Percentiles rank a stretch among this genome's conserved stretches.
These are phyloP conservation scores for Aspergillus awamori DNA, from an alignment of 2,329 filamentous ascomycete genomes.

Conservation along the genomic window DNA sequence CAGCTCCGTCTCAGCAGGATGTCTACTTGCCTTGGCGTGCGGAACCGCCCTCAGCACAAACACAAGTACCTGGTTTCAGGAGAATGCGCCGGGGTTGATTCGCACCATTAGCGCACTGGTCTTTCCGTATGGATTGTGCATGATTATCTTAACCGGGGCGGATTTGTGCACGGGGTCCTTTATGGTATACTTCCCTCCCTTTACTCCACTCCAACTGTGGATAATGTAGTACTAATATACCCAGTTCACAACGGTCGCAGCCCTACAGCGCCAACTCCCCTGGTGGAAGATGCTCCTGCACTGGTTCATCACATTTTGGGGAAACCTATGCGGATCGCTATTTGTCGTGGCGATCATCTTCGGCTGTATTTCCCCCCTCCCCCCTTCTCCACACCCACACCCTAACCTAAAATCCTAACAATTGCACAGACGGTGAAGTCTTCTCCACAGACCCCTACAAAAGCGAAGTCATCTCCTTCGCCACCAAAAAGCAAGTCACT, in stretches of 20 bases:
- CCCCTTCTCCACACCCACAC: neutral
- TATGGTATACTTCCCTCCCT: slow-evolving; percentile 38
- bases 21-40: slow-evolving; percentile 56
- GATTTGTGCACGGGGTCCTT: slow-evolving; percentile 54
- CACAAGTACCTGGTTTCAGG: slow-evolving; percentile 52
- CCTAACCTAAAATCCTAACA: neutral
- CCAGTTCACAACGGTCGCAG: slow-evolving; percentile 50
- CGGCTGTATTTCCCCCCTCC: slow-evolving; percentile 43
- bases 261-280: slow-evolving; percentile 46
- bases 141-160: slow-evolving; percentile 54
- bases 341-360: slow-evolving; percentile 54
- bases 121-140: slow-evolving; percentile 55
- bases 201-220: neutral
- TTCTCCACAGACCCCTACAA: slow-evolving; percentile 51
- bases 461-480: slow-evolving; percentile 49
- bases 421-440: slow-evolving; percentile 46
- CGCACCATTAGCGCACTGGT: slow-evolving; percentile 50
- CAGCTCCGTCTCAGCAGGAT: slow-evolving; percentile 55
- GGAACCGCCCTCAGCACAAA: slow-evolving; percentile 52
- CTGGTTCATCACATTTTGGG: slow-evolving; percentile 54
- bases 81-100: slow-evolving; percentile 54
- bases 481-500: slow-evolving; percentile 53
- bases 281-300: slow-evolving; percentile 42
- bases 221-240: neutral
- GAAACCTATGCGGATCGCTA: slow-evolving; percentile 53